phyloP scores from a whole-genome alignment of 805 yeast species.

The Schizosaccharomyces octosporus region DNA sequence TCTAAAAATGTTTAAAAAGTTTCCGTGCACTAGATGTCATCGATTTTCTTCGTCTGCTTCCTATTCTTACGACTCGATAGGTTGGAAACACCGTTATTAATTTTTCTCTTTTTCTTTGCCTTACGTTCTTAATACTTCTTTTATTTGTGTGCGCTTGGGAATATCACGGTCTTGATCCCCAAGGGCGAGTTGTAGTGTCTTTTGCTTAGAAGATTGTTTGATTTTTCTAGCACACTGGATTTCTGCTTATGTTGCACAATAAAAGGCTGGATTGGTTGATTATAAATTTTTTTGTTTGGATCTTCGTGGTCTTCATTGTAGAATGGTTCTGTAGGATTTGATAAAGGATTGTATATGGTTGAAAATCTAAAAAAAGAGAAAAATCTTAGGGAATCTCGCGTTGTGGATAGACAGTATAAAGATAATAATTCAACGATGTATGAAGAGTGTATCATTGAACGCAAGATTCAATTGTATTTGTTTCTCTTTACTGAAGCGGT shows the following conservation, averaged over 20 bases:
- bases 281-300: neutral
- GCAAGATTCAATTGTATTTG: too few species aligned
- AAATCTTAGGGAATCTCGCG: too few species aligned
- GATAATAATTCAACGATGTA: too few species aligned
- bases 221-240: neutral
- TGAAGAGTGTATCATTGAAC: too few species aligned
- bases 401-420: too few species aligned
- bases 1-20: constrained; percentile 7
- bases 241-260: neutral
- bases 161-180: too few species aligned
- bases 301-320: neutral
- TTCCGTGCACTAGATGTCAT: neutral
- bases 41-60: neutral
- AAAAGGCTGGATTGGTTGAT: neutral
- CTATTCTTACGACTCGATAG: neutral
- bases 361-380: too few species aligned
- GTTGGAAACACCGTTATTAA: neutral
- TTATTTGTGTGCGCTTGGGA: neutral
- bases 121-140: neutral
- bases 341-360: too few species aligned
- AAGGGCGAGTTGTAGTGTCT: neutral
- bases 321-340: too few species aligned
- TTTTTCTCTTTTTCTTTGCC: neutral
- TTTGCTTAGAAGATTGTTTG: neutral
- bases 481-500: too few species aligned